Percentiles rank a stretch among this genome's conserved stretches.
phyloP scores from a whole-genome alignment of 2,329 filamentous ascomycete species.

The Penicillium olsonii region DNA sequence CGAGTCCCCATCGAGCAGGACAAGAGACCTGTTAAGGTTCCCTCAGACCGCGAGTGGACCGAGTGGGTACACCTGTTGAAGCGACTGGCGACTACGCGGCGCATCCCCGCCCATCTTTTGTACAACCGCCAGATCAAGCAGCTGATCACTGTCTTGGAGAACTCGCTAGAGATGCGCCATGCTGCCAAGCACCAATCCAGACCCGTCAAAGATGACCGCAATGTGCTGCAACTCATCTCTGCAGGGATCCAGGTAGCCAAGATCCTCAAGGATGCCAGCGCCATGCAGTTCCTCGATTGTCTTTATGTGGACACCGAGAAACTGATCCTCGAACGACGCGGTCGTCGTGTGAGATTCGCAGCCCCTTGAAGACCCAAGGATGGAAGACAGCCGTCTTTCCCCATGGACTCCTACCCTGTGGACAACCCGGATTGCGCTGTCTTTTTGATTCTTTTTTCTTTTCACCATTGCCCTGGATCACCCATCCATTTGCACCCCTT shows the following conservation, averaged over 20 bases:
- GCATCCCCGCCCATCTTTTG: constrained; percentile 78
- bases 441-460: neutral
- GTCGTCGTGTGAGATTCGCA: constrained; percentile 39
- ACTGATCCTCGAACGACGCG: constrained; percentile 68
- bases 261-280: constrained; percentile 78
- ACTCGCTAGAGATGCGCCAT: constrained; percentile 84
- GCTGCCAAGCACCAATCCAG: constrained; percentile 80
- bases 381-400: constrained; percentile 8
- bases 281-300: constrained; percentile 79
- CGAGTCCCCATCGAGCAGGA: constrained; percentile 81
- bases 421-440: constrained; percentile 9
- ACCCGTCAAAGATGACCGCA: constrained; percentile 83
- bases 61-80: constrained; percentile 90
- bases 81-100: constrained; percentile 78
- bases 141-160: constrained; percentile 83
- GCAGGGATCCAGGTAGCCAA: constrained; percentile 85
- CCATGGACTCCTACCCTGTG: too few relatives aligned
- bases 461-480: constrained; percentile 2
- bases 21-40: constrained; percentile 73
- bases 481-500: neutral
- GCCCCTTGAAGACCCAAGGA: constrained; percentile 25
- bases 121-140: constrained; percentile 93
- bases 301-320: constrained; percentile 81
- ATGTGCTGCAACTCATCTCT: constrained; percentile 83
- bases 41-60: constrained; percentile 82